Base-by-base conservation (phyloP, 75 land plant genomes). In the Picea glauca region DNA sequence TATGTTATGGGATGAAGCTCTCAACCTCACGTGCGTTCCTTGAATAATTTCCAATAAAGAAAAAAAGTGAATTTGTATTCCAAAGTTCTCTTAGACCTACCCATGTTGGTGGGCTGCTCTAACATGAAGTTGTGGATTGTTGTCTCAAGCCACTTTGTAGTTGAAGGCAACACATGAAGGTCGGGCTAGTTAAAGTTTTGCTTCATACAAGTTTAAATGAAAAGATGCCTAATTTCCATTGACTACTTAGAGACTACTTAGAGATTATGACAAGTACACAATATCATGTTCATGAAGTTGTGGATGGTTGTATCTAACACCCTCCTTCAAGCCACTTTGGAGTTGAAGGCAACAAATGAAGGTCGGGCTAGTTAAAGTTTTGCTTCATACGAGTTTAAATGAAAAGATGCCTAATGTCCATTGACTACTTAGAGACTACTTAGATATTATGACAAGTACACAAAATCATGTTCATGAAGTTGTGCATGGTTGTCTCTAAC, bases 351-450 rank as follows among this genome's bases (percentile, higher is more conserved):
- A 33, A 88, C 93, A 57, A 88, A 88, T 77, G 94, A 90, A 73
- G 94, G 91, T 14, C 84, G 92, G 58, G 78, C 82, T 17, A 94
- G 97, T n/a, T 85, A 88, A 81, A 93, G 94, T 77, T 94, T 92
- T 86, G 94, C 97, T n/a, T 90, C 94, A 8, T 94, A 94, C 57
- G 88, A 94, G 70, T 82, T 94, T 67, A 91, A 87, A 70, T 94
- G 61, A 89, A 40, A 70, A 43, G 43, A 70, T 2, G 74, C 20
- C 40, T 70, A 70, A 21, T 20, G 21, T 23, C 18, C 43, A n/a
- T 40, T n/a, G 3, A 8, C 13, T 70, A 33, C 20, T 70, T 70
- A 18, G 13, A 26, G 26, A 26, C 26, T 26, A 26, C 26, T 26
- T 26, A 26, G 26, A 38, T 21, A 66, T 33, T 17, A 40, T 40